Evolutionary conservation across 805 yeast species (phyloP).

Genomic region (Yarrowia sp.): DNA sequence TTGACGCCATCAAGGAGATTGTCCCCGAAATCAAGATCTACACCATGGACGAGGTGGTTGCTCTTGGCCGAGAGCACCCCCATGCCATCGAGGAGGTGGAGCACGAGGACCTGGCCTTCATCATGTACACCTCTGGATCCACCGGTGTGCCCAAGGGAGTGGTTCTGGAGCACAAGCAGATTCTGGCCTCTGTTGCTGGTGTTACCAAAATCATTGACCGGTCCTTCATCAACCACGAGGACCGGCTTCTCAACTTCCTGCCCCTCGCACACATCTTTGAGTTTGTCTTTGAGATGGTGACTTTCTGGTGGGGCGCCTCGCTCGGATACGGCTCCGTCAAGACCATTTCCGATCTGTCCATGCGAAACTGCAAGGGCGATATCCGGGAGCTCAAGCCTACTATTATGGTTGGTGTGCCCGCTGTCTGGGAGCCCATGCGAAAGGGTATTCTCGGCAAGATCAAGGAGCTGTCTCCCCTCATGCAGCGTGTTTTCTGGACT

Average conservation of each 20-base stretch:
- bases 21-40: constrained; percentile 74
- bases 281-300: constrained; percentile 75
- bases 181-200: constrained; percentile 87
- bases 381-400: constrained; percentile 85
- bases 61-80: constrained; percentile 58
- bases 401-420: constrained; percentile 96
- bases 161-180: constrained; percentile 60
- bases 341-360: constrained; percentile 79
- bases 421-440: constrained; percentile 94
- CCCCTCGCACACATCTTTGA: constrained; percentile 98
- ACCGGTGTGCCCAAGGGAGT: constrained; percentile 88
- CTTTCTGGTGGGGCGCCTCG: constrained; percentile 85
- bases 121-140: constrained; percentile 86
- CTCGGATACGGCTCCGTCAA: constrained; percentile 91
- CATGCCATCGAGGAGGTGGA: constrained; percentile 48
- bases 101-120: constrained; percentile 63
- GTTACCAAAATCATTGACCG: constrained; percentile 60
- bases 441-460: constrained; percentile 86
- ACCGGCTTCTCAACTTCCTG: constrained; percentile 80
- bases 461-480: constrained; percentile 57
- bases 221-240: constrained; percentile 51
- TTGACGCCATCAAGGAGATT: constrained; percentile 56
- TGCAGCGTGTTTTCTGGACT: constrained; percentile 85
- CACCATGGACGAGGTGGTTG: constrained; percentile 62
- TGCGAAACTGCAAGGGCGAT: constrained; percentile 85